phyloP scores from a whole-genome alignment of 306 rosid genomes.

The Hippophae gyantsensis region DNA sequence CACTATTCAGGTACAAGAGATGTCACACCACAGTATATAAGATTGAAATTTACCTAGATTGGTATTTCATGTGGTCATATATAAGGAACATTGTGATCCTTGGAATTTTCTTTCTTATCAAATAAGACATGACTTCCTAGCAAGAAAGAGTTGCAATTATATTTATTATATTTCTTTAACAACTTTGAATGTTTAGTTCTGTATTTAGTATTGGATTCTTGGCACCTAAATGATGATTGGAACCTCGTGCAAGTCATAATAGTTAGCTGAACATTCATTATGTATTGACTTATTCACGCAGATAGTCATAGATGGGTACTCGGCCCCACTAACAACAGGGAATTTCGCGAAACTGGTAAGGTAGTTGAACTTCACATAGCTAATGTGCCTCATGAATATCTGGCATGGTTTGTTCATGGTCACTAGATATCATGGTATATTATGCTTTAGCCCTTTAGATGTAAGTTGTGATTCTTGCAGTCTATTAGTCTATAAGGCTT shows the following conservation, averaged over 20 bases:
- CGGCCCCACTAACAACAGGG: constrained; percentile 88
- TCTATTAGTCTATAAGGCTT: constrained; percentile 7
- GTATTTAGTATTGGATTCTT: too few species aligned
- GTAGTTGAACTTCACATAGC: constrained; percentile 50
- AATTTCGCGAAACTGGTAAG: constrained; percentile 97
- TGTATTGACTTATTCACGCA: constrained; percentile 27
- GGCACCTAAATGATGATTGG: too few species aligned
- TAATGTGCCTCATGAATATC: constrained; percentile 12
- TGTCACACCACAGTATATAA: not conserved
- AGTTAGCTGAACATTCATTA: constrained; percentile 5
- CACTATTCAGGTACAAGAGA: constrained; percentile 73
- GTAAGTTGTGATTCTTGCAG: not conserved
- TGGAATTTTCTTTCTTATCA: not conserved
- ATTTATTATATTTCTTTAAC: too few species aligned
- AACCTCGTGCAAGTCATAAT: not conserved
- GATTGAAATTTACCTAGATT: not conserved
- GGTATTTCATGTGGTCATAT: constrained; percentile 1
- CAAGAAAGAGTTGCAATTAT: not conserved
- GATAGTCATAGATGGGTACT: constrained; percentile 83
- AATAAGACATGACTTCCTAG: not conserved
- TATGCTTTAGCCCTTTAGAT: constrained; percentile 6
- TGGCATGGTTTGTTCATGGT: constrained; percentile 4
- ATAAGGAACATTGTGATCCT: not conserved
- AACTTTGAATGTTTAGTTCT: too few species aligned
- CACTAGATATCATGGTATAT: constrained; percentile 7